Conservation (phyloP, 495 filamentous ascomycete genomes). For the Aspergillus bridgeri region DNA sequence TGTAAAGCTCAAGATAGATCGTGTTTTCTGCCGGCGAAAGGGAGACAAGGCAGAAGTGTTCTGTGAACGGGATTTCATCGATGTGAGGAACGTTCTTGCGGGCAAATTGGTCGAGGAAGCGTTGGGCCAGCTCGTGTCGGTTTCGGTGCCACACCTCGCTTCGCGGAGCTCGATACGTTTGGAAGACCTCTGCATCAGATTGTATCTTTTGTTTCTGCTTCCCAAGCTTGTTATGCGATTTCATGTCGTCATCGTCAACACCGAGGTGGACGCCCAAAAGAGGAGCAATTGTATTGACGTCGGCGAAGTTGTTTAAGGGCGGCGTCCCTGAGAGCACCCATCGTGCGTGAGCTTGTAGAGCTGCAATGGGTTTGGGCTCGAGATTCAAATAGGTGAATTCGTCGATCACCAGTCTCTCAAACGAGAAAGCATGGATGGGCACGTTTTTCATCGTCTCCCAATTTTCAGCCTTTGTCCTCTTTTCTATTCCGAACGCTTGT, state of each 20-base stretch:
- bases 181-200: slow-evolving; percentile 46
- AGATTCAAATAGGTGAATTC: slow-evolving; percentile 60
- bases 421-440: slow-evolving; percentile 57
- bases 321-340: slow-evolving; percentile 73
- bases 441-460: slow-evolving; percentile 28
- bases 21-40: slow-evolving; percentile 40
- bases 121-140: slow-evolving; percentile 48
- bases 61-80: slow-evolving; percentile 36
- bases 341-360: slow-evolving; percentile 47
- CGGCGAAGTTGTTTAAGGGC: slow-evolving; percentile 51
- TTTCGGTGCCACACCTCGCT: slow-evolving; percentile 51
- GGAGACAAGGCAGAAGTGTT: slow-evolving; percentile 35
- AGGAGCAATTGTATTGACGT: slow-evolving; percentile 55
- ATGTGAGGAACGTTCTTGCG: slow-evolving; percentile 50
- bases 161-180: slow-evolving; percentile 36
- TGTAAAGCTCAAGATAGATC: slow-evolving; percentile 47
- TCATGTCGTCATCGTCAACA: slow-evolving; percentile 42
- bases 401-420: slow-evolving; percentile 62
- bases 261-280: slow-evolving; percentile 56
- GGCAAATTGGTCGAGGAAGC: slow-evolving; percentile 51
- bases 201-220: slow-evolving; percentile 20
- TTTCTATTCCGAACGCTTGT: slow-evolving; percentile 25
- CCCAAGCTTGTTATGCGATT: slow-evolving; percentile 33
- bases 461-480: not conserved
- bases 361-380: slow-evolving; percentile 26